Conservation (phyloP, 1,284 basidiomycete species). For the Ustilago esculenta region DNA sequence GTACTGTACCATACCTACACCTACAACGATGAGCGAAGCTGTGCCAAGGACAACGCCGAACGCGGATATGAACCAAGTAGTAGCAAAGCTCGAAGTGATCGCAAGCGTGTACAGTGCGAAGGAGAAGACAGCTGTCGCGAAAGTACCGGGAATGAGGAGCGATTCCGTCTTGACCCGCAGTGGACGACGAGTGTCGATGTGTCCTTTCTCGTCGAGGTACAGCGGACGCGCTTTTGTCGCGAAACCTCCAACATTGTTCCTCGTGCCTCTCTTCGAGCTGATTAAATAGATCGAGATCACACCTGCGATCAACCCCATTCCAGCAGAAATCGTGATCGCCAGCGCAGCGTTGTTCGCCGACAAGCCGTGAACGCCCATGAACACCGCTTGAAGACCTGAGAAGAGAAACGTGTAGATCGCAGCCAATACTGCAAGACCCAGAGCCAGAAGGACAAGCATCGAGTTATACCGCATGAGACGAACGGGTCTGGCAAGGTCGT, state of each 20-base stretch:
- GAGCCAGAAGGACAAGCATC: conserved; percentile 15
- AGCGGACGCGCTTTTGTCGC: conserved; percentile 28
- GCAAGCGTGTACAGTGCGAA: conserved; percentile 51
- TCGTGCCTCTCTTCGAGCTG: conserved; percentile 9
- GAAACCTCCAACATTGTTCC: conserved; percentile 1
- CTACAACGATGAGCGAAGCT: conserved; percentile 14
- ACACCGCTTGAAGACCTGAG: conserved; percentile 23
- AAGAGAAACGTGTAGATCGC: conserved; percentile 40
- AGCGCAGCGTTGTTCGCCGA: conserved; percentile 10
- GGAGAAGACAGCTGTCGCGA: conserved; percentile 26
- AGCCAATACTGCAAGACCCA: conserved; percentile 13
- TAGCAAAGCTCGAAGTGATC: conserved; percentile 25
- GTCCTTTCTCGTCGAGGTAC: conserved; percentile 53
- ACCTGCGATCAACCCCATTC: conserved; percentile 10
- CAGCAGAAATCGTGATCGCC: conserved; percentile 24
- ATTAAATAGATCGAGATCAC: conserved; percentile 15
- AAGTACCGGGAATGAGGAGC: conserved; percentile 21
- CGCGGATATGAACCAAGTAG: conserved; percentile 38
- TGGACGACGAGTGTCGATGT: conserved; percentile 46
- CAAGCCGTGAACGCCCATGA: conserved; percentile 20
- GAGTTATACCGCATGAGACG: conserved; percentile 28
- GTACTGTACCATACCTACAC: conserved; percentile 23
- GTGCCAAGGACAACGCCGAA: conserved; percentile 33
- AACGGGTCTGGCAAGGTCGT: conserved; percentile 25
- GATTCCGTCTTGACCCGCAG: conserved; percentile 28